phyloP scores from a whole-genome alignment of 306 rosid species.

The Phaseolus lunatus region DNA sequence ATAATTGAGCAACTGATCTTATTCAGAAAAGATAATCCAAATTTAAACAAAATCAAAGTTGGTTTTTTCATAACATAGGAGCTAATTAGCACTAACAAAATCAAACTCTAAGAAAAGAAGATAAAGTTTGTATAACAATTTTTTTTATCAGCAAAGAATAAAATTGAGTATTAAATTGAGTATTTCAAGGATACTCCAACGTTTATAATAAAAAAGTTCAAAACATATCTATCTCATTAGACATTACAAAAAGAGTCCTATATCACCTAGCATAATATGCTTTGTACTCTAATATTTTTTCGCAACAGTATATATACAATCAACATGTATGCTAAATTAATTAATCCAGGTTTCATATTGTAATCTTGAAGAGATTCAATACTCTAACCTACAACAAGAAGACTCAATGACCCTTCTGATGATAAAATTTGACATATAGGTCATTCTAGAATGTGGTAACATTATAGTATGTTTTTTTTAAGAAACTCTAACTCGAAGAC shows the following conservation, averaged over 20 bases:
- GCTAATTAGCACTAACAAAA: neutral
- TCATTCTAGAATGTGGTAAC: neutral
- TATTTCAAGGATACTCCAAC: too few relatives aligned
- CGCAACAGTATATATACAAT: too few relatives aligned
- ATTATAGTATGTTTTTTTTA: neutral
- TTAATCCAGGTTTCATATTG: neutral
- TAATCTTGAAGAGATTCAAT: conserved; percentile 1
- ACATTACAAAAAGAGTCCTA: too few relatives aligned
- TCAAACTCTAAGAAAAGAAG: conserved; percentile 8
- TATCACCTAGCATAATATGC: too few relatives aligned
- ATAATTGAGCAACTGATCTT: conserved; percentile 25
- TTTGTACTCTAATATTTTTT: too few relatives aligned
- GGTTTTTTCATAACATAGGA: neutral
- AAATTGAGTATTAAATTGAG: too few relatives aligned
- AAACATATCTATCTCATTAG: too few relatives aligned
- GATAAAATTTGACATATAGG: neutral
- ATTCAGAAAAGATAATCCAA: neutral
- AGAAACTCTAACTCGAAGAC: neutral
- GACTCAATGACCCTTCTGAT: neutral
- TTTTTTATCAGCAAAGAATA: too few relatives aligned
- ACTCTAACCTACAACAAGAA: neutral
- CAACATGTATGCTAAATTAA: neutral
- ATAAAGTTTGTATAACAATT: too few relatives aligned
- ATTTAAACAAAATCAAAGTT: conserved; percentile 31
- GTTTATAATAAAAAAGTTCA: too few relatives aligned